Base-by-base conservation (phyloP, 306 rosid species). In the Arachis stenosperma region DNA sequence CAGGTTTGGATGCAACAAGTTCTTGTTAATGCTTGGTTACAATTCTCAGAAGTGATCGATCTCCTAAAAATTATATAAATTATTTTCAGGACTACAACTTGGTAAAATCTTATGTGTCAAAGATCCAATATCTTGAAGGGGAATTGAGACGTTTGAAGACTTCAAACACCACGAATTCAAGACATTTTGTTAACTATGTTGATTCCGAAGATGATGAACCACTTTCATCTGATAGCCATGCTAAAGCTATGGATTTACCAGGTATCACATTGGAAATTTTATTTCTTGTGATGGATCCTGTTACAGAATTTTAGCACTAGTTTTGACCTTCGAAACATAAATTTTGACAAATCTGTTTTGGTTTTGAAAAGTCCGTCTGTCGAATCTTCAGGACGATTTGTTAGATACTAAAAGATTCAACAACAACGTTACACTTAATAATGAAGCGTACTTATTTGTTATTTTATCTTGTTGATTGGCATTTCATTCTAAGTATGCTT, bases 71-170 rank as follows among this genome's bases (percentile, higher is more conserved):
- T 70, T 44, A 11, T 67, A 66, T 81, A 43, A 10, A 69, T 40
- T 27, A 46, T 63, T 75, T 79, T 75, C 81, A 95, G 99, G 97
- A 91, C 50, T 83, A 84, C 81, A 88, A 84, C 76, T 79, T 90
- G 78, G 52, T 95, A 40, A 90, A 83, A 75, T 79, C 85, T 70
- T 92, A 95, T 63, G 84, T 81, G 61, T 86, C 92, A n/a, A 95
- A 82, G 75, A 90, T 95, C 81, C 99, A 95, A 77, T 84, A 83
- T 71, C 73, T 95, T 69, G 99, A 95, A 82, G 88, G 88, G 52
- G 92, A 95, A 50, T 56, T 95, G 67, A 70, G 84, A 69, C 78
- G 71, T 62, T 61, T 84, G 76, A 90, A 82, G 75, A 84, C 81
- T 70, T 58, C 71, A 7, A 86, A 80, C 64, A 76, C 44, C 48